Conservation (phyloP, 2,329 filamentous ascomycete species). For the Bipolaris cookei region DNA sequence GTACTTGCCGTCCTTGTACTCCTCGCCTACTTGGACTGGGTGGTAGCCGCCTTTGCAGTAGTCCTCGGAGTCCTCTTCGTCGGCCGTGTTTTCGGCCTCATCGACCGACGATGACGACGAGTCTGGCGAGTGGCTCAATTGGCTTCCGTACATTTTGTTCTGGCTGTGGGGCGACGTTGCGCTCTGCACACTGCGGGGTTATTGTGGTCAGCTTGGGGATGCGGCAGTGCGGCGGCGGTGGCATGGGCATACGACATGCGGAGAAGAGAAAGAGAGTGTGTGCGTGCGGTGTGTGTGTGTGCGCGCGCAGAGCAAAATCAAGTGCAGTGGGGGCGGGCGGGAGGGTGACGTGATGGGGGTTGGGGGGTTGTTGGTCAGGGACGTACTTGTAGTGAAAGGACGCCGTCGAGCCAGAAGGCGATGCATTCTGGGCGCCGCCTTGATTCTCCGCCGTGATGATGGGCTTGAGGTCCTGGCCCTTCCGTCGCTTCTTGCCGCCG, state of each 20-base stretch:
- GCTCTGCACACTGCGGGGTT: constrained; percentile 53
- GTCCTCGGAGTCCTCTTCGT: constrained; percentile 98
- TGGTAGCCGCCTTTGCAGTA: constrained; percentile 99
- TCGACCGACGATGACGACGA: constrained; percentile 82
- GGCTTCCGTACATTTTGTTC: constrained; percentile 58
- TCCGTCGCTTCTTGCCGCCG: constrained; percentile 74
- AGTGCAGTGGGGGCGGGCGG: neutral
- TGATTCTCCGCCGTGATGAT: constrained; percentile 73
- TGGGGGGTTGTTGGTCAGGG: constrained; percentile 1
- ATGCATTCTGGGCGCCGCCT: constrained; percentile 52
- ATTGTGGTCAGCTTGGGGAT: constrained; percentile 24
- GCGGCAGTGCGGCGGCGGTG: neutral
- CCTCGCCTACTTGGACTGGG: constrained; percentile 90
- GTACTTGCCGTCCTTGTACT: constrained; percentile 97
- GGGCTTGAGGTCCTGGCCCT: constrained; percentile 72
- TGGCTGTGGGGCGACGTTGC: constrained; percentile 56
- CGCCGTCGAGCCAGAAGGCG: constrained; percentile 45
- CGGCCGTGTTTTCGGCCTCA: constrained; percentile 84
- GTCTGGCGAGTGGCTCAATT: constrained; percentile 75
- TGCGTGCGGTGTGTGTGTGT: neutral
- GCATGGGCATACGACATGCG: neutral
- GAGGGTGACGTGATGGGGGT: constrained; percentile 7
- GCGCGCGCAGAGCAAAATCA: neutral
- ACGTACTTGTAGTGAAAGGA: constrained; percentile 53
- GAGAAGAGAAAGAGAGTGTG: neutral